phyloP scores from a whole-genome alignment of 345 rosid species.

The Camelina laxa region DNA sequence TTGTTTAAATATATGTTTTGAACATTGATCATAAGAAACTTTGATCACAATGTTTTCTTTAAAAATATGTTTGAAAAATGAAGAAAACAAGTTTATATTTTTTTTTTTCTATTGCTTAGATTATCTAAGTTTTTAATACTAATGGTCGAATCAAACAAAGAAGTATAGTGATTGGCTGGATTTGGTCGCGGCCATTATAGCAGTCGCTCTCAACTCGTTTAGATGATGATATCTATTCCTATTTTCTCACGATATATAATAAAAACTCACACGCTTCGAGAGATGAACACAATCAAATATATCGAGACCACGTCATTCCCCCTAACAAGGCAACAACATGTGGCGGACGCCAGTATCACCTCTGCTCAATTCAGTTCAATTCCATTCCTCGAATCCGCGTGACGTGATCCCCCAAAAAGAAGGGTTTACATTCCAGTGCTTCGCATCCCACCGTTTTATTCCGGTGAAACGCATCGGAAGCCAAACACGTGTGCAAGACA shows the following conservation, averaged over 20 bases:
- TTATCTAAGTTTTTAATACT: neutral
- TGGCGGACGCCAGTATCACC: slow-evolving; percentile 43
- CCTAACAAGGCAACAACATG: slow-evolving; percentile 44
- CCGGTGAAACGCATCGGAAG: rapidly evolving
- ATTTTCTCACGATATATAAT: slow-evolving; percentile 7
- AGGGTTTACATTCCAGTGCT: neutral
- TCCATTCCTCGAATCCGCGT: slow-evolving; percentile 41
- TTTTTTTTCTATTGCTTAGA: neutral
- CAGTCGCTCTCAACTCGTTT: slow-evolving; percentile 23
- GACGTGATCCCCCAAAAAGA: slow-evolving; percentile 13
- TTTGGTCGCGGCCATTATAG: slow-evolving; percentile 31
- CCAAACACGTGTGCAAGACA: neutral
- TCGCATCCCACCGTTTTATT: neutral
- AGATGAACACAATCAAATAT: neutral
- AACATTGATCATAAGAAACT: neutral
- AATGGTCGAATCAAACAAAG: slow-evolving; percentile 1
- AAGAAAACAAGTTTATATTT: neutral
- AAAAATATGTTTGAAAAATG: neutral
- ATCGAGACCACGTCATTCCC: slow-evolving; percentile 42
- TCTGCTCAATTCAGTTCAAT: slow-evolving; percentile 42
- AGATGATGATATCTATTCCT: neutral
- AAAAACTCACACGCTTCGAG: slow-evolving; percentile 6
- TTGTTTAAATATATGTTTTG: neutral
- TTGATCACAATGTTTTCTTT: too few relatives aligned
- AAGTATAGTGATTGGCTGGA: slow-evolving; percentile 8